Conservation (phyloP, 352 stramenopile genomes). For the Globisporangium radiosum region DNA sequence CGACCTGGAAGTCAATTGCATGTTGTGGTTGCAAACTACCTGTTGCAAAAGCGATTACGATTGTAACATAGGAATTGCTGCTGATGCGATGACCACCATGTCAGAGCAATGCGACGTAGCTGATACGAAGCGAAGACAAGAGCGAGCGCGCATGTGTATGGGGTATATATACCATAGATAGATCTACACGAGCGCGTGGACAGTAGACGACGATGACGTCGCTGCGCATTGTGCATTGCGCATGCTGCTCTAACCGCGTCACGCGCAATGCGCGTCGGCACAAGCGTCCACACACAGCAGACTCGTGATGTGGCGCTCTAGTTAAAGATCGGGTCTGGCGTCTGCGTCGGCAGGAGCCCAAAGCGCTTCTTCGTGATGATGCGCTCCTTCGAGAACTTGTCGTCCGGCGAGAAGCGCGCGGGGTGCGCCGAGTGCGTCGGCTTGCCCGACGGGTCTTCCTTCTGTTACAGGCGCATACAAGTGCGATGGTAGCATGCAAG, state of each 20-base stretch:
- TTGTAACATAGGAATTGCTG: no score
- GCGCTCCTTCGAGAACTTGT: constrained; percentile 98
- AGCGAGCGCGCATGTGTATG: neutral
- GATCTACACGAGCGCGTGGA: constrained; percentile 16
- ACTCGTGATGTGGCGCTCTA: constrained; percentile 22
- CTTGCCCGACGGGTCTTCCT: constrained; percentile 90
- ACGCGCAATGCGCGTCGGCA: neutral
- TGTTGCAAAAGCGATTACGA: no score
- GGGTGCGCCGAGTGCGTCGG: constrained; percentile 96
- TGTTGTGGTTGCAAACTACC: no score
- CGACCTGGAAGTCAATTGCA: constrained; percentile 13
- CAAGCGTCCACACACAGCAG: no score
- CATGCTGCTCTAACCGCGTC: neutral
- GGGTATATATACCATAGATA: constrained; percentile 21
- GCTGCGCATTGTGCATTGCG: neutral
- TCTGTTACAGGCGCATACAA: constrained; percentile 45
- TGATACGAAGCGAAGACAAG: neutral
- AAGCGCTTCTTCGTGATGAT: constrained; percentile 99
- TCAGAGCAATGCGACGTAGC: no score
- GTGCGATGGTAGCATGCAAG: neutral
- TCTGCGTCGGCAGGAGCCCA: constrained; percentile 95
- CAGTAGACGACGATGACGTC: neutral
- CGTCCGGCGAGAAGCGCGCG: constrained; percentile 97
- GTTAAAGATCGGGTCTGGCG: constrained; percentile 81
- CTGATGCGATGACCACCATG: no score